Base-by-base conservation (phyloP, 768 basidiomycete species). In the Tylopilus felleus region DNA sequence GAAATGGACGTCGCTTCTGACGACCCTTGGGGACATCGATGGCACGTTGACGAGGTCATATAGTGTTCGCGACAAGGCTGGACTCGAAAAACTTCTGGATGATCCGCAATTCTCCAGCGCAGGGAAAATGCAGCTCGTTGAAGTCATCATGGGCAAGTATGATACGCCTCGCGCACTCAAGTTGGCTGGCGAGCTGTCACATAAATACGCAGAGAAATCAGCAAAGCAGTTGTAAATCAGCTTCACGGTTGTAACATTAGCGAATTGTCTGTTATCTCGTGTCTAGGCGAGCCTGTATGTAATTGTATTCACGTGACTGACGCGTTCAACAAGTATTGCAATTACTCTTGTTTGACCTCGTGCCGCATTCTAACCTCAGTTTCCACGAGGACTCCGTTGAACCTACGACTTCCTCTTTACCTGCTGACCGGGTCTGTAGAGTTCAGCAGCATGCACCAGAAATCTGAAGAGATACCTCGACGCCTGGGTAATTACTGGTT, bases 111-210 rank as follows among this genome's bases (percentile, higher is more conserved):
- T 97, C 64, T 79, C 75, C 3, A 74, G 62, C 21, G 83, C 87
- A 4, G 75, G 83, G 50, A 81, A 80, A 70, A 84, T 90, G 47
- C 88, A 91, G 63, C 73, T 93, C 31, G 86, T 93, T 16, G 92
- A 94, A 71, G 80, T 94, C 9, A 70, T 85, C 54, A 90, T 94
- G 88, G 80, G 75, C 23, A 78, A 76, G 57, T 70, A 78, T 25
- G 92, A 94, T 66, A 88, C 88, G 0, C 92, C 92, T 4, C 71
- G 75, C 33, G 78, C 81, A 33, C 72, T 92, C 57, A 73, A 78
- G 62, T 68, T 76, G 48, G 80, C 84, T 60, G 75, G 81, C 1
- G 82, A 61, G 40, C 16, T 71, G n/a, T 45, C 64, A 17, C 42
- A 10, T 4, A 55, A 58, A 19, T 19, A 47, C n/a, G 51, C 59